A percentile compares a stretch with the other conserved stretches of the same genome.
phyloP scores from a whole-genome alignment of 2,329 filamentous ascomycete genomes.

The Colletotrichum aenigma region DNA sequence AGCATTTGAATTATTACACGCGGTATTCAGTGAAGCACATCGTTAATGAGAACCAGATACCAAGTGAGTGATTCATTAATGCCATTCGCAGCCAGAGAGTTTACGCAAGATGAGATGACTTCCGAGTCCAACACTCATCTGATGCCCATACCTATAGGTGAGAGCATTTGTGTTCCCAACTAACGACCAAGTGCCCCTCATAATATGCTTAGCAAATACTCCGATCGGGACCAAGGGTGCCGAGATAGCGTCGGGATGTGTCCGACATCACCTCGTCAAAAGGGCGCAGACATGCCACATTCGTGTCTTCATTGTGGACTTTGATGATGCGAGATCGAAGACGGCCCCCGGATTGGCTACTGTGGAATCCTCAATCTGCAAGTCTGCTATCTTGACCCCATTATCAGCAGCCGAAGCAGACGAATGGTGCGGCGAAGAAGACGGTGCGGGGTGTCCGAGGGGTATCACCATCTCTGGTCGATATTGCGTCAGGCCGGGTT shows the following conservation, averaged over 20 bases:
- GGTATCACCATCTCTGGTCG: slow-evolving; percentile 13
- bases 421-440: not conserved
- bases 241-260: not conserved
- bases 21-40: not conserved
- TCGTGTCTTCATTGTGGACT: slow-evolving; percentile 8
- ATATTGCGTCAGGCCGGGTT: slow-evolving; percentile 20
- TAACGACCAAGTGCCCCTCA: not conserved
- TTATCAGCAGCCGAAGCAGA: not conserved
- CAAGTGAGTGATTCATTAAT: no score
- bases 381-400: not conserved
- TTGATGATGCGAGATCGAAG: not conserved
- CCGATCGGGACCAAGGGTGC: not conserved
- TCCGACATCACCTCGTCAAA: not conserved
- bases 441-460: slow-evolving; percentile 3
- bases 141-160: not conserved
- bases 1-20: not conserved
- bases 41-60: not conserved
- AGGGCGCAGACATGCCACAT: not conserved
- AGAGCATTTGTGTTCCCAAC: not conserved
- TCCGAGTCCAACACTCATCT: not conserved
- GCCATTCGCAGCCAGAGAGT: not conserved
- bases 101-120: not conserved
- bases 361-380: not conserved
- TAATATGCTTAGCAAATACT: not conserved
- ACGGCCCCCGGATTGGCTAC: not conserved